Evolutionary conservation across 345 rosid genomes (phyloP).

Genomic region (Anacardium occidentale): DNA sequence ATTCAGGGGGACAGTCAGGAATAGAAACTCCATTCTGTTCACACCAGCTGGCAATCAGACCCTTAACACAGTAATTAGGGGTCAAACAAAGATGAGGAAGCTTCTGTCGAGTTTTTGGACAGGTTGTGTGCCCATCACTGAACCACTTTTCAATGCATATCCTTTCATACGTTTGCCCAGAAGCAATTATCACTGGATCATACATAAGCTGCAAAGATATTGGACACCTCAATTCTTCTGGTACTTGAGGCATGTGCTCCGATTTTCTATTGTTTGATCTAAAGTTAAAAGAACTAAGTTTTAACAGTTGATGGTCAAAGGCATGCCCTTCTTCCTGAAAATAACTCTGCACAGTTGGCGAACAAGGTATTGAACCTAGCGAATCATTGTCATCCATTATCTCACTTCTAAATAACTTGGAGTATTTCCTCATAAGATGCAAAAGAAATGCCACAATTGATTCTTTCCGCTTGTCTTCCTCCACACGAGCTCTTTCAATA

Average conservation of each 20-base stretch:
- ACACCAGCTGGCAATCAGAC: constrained; percentile 93
- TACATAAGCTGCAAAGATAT: constrained; percentile 95
- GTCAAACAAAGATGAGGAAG: constrained; percentile 79
- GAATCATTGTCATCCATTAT: constrained; percentile 84
- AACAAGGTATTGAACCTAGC: constrained; percentile 83
- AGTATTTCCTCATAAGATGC: constrained; percentile 92
- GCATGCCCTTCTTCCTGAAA: constrained; percentile 52
- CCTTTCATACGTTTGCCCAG: constrained; percentile 97
- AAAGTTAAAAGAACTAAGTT: constrained; percentile 70
- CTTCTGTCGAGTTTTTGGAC: constrained; percentile 94
- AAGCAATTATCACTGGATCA: constrained; percentile 95
- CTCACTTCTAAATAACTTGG: constrained; percentile 85
- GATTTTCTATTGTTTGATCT: constrained; percentile 53
- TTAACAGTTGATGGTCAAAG: constrained; percentile 82
- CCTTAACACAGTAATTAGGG: constrained; percentile 98
- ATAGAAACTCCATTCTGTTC: constrained; percentile 78
- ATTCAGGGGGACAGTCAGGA: constrained; percentile 77
- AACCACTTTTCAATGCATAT: constrained; percentile 98
- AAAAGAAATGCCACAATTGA: constrained; percentile 92
- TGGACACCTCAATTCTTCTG: constrained; percentile 96
- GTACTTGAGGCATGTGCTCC: constrained; percentile 72
- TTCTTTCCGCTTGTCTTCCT: constrained; percentile 98
- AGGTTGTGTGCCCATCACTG: constrained; percentile 80
- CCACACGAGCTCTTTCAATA: constrained; percentile 82
- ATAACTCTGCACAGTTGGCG: constrained; percentile 64